Percentiles rank a stretch among this genome's conserved stretches.
These are phyloP conservation scores for Paracamarosporium sp. DNA, from an alignment of 2,329 filamentous ascomycete species.

Conservation along the genomic window DNA sequence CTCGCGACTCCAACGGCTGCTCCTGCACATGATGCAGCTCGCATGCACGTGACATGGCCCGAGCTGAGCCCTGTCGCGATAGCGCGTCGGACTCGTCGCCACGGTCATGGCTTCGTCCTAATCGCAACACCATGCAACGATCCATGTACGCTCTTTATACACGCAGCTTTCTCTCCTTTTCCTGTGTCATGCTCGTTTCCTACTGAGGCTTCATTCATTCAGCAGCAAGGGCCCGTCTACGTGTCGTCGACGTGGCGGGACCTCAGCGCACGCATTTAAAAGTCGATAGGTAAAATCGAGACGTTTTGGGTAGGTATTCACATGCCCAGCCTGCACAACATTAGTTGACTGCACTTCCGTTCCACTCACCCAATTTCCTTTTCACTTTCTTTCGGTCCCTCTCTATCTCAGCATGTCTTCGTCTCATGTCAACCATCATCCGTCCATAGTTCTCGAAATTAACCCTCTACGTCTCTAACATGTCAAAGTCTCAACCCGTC, in stretches of 20 bases:
- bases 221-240: conserved; percentile 13
- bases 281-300: neutral
- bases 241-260: conserved; percentile 17
- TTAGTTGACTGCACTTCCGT: neutral
- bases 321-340: neutral
- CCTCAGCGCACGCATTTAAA: conserved; percentile 11
- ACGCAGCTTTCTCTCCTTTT: neutral
- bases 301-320: conserved; percentile 5
- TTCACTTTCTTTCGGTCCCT: neutral
- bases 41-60: conserved; percentile 14
- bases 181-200: conserved; percentile 3
- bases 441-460: no score
- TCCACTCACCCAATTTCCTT: neutral
- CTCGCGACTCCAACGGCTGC: neutral
- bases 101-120: neutral
- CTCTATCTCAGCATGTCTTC: neutral
- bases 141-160: conserved; percentile 1
- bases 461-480: no score
- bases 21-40: neutral
- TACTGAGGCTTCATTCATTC: neutral
- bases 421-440: neutral
- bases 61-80: conserved; percentile 5
- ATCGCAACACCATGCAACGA: conserved; percentile 19
- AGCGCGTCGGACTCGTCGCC: neutral
- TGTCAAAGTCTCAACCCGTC: conserved; percentile 3